phyloP scores from a whole-genome alignment of 805 yeast genomes.

The Candida methanosorbosa region DNA sequence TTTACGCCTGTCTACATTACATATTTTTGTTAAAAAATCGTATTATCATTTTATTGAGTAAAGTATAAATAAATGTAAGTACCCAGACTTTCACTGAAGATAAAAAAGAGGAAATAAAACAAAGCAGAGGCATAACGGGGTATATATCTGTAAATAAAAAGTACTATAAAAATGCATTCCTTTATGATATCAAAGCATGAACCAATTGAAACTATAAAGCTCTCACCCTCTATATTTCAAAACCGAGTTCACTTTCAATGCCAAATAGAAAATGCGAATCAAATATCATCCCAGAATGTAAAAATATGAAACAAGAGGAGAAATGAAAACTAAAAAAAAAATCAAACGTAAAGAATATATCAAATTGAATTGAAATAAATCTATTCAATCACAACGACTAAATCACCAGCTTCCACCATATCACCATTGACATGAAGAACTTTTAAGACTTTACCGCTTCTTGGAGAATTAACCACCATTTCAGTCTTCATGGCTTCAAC shows the following conservation, averaged over 20 bases:
- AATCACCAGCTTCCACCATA: constrained; percentile 94
- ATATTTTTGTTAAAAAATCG: no score
- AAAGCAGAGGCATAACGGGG: neutral
- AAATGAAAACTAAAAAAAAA: neutral
- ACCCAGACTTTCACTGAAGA: neutral
- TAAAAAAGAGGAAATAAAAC: neutral
- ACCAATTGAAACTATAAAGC: neutral
- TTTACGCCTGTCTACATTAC: no score
- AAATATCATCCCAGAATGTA: neutral
- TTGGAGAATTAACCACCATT: constrained; percentile 76
- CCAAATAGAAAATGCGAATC: neutral
- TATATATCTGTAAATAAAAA: neutral
- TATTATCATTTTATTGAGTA: no score
- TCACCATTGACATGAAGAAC: constrained; percentile 81
- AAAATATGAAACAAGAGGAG: neutral
- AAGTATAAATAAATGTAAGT: no score
- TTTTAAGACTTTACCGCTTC: constrained; percentile 62
- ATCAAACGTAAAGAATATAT: neutral
- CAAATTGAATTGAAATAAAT: neutral
- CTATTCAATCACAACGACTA: constrained; percentile 72
- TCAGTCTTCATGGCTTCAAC: constrained; percentile 99
- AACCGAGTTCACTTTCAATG: no score
- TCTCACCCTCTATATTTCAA: neutral
- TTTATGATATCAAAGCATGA: neutral
- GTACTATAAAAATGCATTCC: neutral